Percentiles rank a stretch among this genome's conserved stretches.
Evolutionary conservation across 2,329 filamentous ascomycete species (phyloP).

Genomic region (Talaromyces funiculosus): DNA sequence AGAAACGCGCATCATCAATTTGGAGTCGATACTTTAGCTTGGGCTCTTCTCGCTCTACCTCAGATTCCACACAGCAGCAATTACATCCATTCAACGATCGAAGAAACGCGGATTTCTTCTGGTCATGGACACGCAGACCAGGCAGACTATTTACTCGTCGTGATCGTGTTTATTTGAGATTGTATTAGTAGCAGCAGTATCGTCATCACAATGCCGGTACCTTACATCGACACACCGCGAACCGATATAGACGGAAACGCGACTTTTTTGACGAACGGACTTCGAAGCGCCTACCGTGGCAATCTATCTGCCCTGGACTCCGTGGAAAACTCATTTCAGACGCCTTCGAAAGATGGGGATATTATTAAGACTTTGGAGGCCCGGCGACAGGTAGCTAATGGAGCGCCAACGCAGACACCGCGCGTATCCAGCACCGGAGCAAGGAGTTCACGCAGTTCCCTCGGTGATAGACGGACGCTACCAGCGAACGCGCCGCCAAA

Average conservation of each 20-base stretch:
- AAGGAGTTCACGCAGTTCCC: slow-evolving; percentile 40
- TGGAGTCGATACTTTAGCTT: slow-evolving; percentile 9
- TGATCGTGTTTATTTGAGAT: slow-evolving; percentile 4
- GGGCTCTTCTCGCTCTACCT: slow-evolving; percentile 4
- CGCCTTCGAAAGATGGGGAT: slow-evolving; percentile 70
- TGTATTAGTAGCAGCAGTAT: slow-evolving; percentile 16
- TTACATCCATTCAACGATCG: background rate
- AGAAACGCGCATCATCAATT: slow-evolving; percentile 17
- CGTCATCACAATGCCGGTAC: slow-evolving; percentile 54
- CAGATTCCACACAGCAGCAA: background rate
- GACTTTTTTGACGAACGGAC: slow-evolving; percentile 66
- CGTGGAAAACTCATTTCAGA: slow-evolving; percentile 79
- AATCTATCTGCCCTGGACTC: slow-evolving; percentile 61
- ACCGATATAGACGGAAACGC: slow-evolving; percentile 73
- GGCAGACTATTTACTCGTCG: background rate
- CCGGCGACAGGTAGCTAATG: slow-evolving; percentile 49
- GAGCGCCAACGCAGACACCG: slow-evolving; percentile 64
- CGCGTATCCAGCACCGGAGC: slow-evolving; percentile 53
- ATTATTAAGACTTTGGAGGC: slow-evolving; percentile 70
- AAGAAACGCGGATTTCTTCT: background rate
- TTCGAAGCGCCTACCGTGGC: slow-evolving; percentile 48
- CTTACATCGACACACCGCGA: slow-evolving; percentile 76
- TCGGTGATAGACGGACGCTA: slow-evolving; percentile 67
- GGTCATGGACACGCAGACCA: slow-evolving; percentile 23
- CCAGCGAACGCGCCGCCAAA: slow-evolving; percentile 51